Evolutionary conservation across 345 rosid species (phyloP).

Genomic region (Eucalyptus regnans): DNA sequence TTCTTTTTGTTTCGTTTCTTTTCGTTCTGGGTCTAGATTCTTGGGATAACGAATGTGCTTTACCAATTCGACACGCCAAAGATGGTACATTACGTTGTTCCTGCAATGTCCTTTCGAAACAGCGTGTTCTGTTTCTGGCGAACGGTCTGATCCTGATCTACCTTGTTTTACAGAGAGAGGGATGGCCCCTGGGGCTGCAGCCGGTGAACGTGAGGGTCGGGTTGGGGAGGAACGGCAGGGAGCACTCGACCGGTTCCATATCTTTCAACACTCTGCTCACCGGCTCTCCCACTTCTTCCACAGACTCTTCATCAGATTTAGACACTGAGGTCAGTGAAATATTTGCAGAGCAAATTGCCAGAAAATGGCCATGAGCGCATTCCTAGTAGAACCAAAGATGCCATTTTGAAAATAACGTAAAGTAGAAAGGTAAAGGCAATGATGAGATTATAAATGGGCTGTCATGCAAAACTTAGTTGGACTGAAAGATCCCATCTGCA

Average conservation of each 20-base stretch:
- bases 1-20: background rate
- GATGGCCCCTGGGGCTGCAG: constrained; percentile 44
- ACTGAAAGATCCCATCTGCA: background rate
- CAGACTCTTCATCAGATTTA: constrained; percentile 41
- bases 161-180: constrained; percentile 22
- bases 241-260: constrained; percentile 18
- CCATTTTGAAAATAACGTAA: background rate
- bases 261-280: constrained; percentile 33
- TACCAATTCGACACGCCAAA: background rate
- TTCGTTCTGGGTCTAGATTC: background rate
- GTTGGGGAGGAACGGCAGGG: constrained; percentile 9
- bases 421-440: background rate
- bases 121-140: background rate
- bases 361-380: background rate
- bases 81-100: background rate
- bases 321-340: constrained; percentile 47
- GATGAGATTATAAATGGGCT: background rate
- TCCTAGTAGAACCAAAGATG: background rate
- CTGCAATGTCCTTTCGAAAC: background rate
- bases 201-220: constrained; percentile 24
- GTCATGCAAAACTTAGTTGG: background rate
- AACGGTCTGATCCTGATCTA: background rate
- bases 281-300: constrained; percentile 25
- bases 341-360: background rate
- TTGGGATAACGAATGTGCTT: background rate